phyloP scores from a whole-genome alignment of 1,284 basidiomycete genomes.

The Erythrobasidium hasegawianum region DNA sequence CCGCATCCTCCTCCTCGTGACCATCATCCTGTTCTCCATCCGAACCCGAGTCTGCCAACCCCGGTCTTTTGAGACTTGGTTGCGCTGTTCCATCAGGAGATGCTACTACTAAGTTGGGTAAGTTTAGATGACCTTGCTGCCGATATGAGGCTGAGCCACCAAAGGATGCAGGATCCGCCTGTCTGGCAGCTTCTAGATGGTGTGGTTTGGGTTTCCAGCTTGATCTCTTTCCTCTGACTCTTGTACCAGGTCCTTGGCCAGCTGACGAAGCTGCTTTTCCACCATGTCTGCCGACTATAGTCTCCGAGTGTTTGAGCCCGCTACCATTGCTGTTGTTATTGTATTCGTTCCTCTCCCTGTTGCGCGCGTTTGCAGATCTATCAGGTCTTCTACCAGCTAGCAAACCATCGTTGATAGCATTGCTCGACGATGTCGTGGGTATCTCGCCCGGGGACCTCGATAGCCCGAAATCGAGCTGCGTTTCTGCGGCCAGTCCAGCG shows the following conservation, averaged over 20 bases:
- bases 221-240: slow-evolving; percentile 23
- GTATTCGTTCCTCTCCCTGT: no score
- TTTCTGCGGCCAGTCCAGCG: slow-evolving; percentile 20
- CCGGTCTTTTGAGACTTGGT: no score
- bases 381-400: neutral
- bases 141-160: no score
- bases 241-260: neutral
- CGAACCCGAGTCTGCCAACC: neutral
- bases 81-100: no score
- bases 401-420: neutral
- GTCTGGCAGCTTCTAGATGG: slow-evolving; percentile 9
- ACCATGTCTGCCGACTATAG: slow-evolving; percentile 30
- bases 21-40: neutral
- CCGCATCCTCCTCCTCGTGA: neutral
- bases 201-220: slow-evolving; percentile 31
- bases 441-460: slow-evolving; percentile 23
- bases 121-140: no score
- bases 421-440: slow-evolving; percentile 10
- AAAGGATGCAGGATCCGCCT: neutral
- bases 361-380: neutral
- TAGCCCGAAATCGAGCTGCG: slow-evolving; percentile 22
- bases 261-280: slow-evolving; percentile 18
- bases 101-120: no score
- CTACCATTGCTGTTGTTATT: neutral
- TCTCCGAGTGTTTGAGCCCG: slow-evolving; percentile 25